These are phyloP conservation scores for Lanmaoa pseudosensibilis DNA, from an alignment of 768 basidiomycete species.

Conservation along the genomic window DNA sequence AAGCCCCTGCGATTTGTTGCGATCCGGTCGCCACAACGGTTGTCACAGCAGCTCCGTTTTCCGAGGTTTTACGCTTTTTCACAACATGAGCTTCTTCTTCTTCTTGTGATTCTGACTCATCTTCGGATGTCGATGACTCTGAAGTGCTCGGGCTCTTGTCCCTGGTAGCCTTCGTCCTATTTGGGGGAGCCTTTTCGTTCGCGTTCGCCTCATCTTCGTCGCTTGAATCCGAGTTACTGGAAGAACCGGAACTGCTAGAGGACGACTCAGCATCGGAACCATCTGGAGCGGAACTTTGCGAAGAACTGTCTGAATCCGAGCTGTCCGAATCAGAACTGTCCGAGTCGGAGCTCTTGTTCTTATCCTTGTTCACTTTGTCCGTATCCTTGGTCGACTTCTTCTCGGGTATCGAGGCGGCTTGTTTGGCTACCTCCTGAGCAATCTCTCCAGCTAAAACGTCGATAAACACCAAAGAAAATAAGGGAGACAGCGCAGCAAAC, in stretches of 20 bases:
- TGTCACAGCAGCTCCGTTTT: conserved; percentile 47
- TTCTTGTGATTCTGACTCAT: not conserved
- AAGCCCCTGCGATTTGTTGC: not conserved
- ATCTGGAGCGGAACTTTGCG: conserved; percentile 9
- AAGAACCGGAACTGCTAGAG: conserved; percentile 11
- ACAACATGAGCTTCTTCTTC: conserved; percentile 34
- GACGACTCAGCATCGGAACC: conserved; percentile 20
- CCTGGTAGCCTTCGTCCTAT: not conserved
- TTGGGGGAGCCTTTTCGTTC: not conserved
- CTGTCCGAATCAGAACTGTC: conserved; percentile 16
- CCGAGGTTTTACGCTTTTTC: conserved; percentile 64
- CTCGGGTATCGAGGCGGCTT: not conserved
- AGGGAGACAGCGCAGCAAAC: conserved; percentile 8
- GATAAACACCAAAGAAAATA: not conserved
- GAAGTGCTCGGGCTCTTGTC: conserved; percentile 6
- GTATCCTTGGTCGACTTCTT: not conserved
- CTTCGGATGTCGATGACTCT: conserved; percentile 28
- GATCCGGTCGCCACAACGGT: conserved; percentile 39
- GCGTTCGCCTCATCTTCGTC: conserved; percentile 9
- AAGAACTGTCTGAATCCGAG: conserved; percentile 20
- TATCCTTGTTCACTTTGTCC: not conserved
- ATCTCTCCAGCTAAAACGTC: conserved; percentile 16
- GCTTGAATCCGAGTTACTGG: conserved; percentile 16
- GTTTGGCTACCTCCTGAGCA: not conserved
- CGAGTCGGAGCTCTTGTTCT: conserved; percentile 5